phyloP scores from a whole-genome alignment of 2,329 filamentous ascomycete species.

The Beauveria sp. region DNA sequence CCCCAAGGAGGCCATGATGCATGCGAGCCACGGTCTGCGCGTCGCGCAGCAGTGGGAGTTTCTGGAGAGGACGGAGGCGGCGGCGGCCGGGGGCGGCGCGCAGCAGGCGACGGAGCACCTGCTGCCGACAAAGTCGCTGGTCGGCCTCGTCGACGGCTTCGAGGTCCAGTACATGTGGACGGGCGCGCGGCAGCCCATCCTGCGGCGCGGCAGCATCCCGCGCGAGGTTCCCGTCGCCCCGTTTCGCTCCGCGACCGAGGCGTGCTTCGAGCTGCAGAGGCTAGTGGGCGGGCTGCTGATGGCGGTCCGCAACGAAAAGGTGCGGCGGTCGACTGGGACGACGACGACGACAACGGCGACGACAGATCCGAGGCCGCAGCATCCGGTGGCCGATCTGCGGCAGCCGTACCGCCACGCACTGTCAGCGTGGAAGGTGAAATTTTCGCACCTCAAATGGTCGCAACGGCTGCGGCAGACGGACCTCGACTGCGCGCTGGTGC shows the following conservation, averaged over 20 bases:
- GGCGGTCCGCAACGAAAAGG: conserved; percentile 1
- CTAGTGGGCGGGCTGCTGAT: conserved; percentile 1
- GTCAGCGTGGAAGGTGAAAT: conserved; percentile 9
- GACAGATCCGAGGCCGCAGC: too few species aligned
- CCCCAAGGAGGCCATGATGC: conserved; percentile 9
- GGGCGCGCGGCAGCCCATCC: background rate
- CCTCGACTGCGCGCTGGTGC: conserved; percentile 7
- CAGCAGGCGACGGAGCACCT: background rate
- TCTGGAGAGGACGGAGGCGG: background rate
- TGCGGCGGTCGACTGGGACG: conserved; percentile 16
- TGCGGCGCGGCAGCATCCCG: background rate
- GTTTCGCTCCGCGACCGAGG: conserved; percentile 8
- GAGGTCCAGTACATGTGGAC: conserved; percentile 11
- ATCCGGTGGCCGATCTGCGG: background rate
- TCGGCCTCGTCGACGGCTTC: conserved; percentile 7
- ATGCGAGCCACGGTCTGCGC: conserved; percentile 2
- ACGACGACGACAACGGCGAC: background rate
- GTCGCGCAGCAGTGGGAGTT: conserved; percentile 7
- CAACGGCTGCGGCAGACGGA: conserved; percentile 8
- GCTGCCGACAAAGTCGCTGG: conserved; percentile 6
- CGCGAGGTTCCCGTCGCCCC: background rate
- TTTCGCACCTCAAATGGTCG: conserved; percentile 8
- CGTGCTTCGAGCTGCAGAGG: conserved; percentile 10
- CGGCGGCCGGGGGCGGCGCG: too few species aligned
- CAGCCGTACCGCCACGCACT: conserved; percentile 5